Evolutionary conservation across 768 basidiomycete species (phyloP).

Genomic region (Coprinopsis marcescibilis): DNA sequence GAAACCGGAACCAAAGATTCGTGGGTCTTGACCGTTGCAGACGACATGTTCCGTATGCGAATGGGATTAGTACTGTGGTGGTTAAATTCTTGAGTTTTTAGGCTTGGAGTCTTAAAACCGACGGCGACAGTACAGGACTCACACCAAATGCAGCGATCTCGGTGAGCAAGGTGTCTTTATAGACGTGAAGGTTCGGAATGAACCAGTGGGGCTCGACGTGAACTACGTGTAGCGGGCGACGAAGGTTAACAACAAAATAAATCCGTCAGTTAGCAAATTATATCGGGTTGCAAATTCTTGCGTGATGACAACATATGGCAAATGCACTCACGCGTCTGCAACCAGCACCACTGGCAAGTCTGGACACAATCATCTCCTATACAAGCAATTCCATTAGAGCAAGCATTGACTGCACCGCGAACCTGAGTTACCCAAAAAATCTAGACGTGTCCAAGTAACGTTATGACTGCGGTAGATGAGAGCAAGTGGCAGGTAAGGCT

Average conservation of each 20-base stretch:
- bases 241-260: neutral
- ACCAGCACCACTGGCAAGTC: too few relatives aligned
- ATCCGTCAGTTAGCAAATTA: too few relatives aligned
- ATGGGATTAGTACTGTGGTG: neutral
- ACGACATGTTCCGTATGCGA: slow-evolving; percentile 22
- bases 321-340: too few relatives aligned
- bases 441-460: too few relatives aligned
- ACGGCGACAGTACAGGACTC: slow-evolving; percentile 10
- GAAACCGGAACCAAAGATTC: slow-evolving; percentile 34
- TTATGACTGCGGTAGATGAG: too few relatives aligned
- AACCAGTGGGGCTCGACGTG: neutral
- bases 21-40: slow-evolving; percentile 30
- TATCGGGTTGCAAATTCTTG: too few relatives aligned
- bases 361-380: too few relatives aligned
- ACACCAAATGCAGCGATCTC: slow-evolving; percentile 4
- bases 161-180: neutral
- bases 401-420: too few relatives aligned
- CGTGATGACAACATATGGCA: too few relatives aligned
- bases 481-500: too few relatives aligned
- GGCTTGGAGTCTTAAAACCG: neutral
- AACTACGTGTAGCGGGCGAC: neutral
- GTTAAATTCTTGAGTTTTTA: neutral
- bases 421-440: too few relatives aligned
- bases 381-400: too few relatives aligned
- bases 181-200: neutral